phyloP scores from a whole-genome alignment of 23 red algal species.

The Gracilaria vermiculophylla region DNA sequence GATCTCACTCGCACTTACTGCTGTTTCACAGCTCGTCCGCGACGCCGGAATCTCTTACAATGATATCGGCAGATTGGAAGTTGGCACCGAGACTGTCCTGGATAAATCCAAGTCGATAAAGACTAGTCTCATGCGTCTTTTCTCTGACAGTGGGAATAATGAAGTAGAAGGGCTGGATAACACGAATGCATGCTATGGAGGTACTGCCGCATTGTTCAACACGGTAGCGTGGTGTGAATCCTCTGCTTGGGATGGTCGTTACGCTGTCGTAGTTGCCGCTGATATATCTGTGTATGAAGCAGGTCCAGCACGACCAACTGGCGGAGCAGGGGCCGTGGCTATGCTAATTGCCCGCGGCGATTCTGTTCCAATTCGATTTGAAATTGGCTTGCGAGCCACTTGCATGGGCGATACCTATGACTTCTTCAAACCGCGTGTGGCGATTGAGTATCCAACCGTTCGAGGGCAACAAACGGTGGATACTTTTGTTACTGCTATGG shows the following conservation, averaged over 20 bases:
- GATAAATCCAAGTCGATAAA: constrained; percentile 96
- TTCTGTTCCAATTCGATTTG: constrained; percentile 67
- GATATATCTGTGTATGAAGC: constrained; percentile 93
- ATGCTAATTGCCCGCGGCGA: constrained; percentile 67
- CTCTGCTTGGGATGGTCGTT: constrained; percentile 85
- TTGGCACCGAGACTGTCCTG: constrained; percentile 88
- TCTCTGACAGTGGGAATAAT: constrained; percentile 52
- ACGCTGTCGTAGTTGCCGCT: constrained; percentile 84
- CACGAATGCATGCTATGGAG: constrained; percentile 95
- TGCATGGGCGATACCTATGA: constrained; percentile 89
- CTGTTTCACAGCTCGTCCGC: constrained; percentile 58
- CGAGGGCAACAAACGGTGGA: constrained; percentile 83
- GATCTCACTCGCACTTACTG: constrained; percentile 79
- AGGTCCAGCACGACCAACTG: constrained; percentile 85
- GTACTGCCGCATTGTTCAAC: constrained; percentile 92
- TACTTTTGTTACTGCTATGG: constrained; percentile 80
- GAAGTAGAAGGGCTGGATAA: constrained; percentile 93
- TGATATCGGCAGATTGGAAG: constrained; percentile 84
- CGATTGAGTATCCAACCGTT: constrained; percentile 87
- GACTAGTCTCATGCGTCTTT: constrained; percentile 89
- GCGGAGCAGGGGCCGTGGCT: constrained; percentile 93
- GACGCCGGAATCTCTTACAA: constrained; percentile 57
- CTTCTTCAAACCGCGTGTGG: constrained; percentile 87
- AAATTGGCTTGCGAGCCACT: constrained; percentile 67
- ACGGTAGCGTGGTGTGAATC: constrained; percentile 84